Percentiles rank a stretch among this genome's conserved stretches.
These are phyloP conservation scores for Macaranga tanarius DNA, from an alignment of 441 rosid species.

Conservation along the genomic window DNA sequence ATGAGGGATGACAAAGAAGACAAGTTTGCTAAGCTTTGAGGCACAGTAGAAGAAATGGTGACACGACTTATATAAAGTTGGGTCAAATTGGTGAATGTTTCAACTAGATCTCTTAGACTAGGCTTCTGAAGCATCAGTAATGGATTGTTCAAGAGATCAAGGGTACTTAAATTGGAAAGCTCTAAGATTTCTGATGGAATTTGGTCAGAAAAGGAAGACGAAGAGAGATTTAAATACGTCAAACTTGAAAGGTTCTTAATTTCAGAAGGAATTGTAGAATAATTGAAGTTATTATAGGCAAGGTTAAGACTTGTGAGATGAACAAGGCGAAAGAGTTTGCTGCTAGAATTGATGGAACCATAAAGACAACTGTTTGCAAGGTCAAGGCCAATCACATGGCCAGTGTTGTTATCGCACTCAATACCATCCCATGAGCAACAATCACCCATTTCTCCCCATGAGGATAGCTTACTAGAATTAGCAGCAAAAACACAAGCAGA, in stretches of 20 bases:
- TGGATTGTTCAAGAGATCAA: constrained; percentile 1
- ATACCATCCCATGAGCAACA: too few relatives aligned
- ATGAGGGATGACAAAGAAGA: neutral
- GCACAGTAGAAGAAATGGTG: neutral
- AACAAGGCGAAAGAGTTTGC: too few relatives aligned
- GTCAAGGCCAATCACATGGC: too few relatives aligned
- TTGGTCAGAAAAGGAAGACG: neutral
- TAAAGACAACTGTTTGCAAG: too few relatives aligned
- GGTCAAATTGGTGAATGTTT: neutral
- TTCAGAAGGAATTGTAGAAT: too few relatives aligned
- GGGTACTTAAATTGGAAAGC: constrained; percentile 20
- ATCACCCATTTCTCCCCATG: constrained; percentile 15
- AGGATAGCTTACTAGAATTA: constrained; percentile 8
- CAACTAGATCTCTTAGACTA: neutral
- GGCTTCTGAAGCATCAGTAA: constrained; percentile 8
- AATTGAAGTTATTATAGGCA: too few relatives aligned
- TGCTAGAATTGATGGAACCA: too few relatives aligned
- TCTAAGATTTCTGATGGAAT: constrained; percentile 13
- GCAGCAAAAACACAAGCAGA: neutral
- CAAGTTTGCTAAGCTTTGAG: constrained; percentile 3
- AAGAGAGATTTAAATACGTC: constrained; percentile 6
- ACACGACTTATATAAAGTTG: neutral
- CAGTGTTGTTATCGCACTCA: too few relatives aligned
- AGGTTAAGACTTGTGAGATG: too few relatives aligned
- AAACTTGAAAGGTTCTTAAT: neutral